Evolutionary conservation across 176 grass and related monocot species (phyloP), one percentile per base, ranked within the genome.

Genomic region (Tillandsia leiboldiana): DNA sequence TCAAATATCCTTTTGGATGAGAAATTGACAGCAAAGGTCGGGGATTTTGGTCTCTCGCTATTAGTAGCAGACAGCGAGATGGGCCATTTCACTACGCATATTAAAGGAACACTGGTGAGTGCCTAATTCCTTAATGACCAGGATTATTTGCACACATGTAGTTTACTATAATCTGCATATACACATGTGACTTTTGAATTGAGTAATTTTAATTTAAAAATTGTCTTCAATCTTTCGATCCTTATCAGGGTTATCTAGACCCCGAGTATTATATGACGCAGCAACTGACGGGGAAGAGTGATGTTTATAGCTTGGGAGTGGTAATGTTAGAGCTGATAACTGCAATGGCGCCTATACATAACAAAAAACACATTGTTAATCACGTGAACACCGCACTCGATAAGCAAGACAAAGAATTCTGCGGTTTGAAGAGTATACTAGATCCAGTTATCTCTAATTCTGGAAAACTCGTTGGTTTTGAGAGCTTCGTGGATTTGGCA

Each of bases 241-340:
- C 11, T 53, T 81, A 54, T 42, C 68, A 92, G 94, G 94, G 94
- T 10, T 97, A 97, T 78, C 80, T 97, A 3, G 86, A 97, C 67
- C 93, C 89, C 0, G 94, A 97, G 57, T 96, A 96, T 81, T 96
- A 84, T 69, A 84, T 84, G 83, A 96, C 92, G 0, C 88, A 96
- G 23, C 88, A 89, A 51, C 72, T 96, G 24, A 91, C 88, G 11
- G 88, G 81, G 14, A 96, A 96, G 75, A 96, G 92, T 51, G 88
- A 96, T 51, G 92, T 91, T 7, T 96, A 96, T 18, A 96, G 88
- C 75, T 91, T 89, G 3, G 89, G 94, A 0, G 84, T 97, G 28
- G 79, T 97, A 51, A 71, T 97, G 9, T 61, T 97, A 14, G 89
- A 97, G 73, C 66, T 90, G 29, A 64, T 96, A 73, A 79, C 86